A percentile compares a stretch with the other conserved stretches of the same genome.
phyloP scores from a whole-genome alignment of 1,284 basidiomycete species.

The Apiotrichum laibachii region DNA sequence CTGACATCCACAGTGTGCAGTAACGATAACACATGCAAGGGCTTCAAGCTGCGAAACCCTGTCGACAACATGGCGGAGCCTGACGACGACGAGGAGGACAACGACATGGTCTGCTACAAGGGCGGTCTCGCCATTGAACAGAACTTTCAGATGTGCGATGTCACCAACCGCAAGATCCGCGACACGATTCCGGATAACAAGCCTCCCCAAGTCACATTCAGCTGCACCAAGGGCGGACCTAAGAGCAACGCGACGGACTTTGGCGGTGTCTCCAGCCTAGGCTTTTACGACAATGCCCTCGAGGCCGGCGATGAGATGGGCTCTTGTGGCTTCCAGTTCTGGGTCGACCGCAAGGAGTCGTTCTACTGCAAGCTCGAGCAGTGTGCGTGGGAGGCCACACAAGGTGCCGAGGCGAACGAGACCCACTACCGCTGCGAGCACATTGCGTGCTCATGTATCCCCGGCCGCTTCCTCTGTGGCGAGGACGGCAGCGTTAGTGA shows the following conservation, averaged over 20 bases:
- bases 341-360: slow-evolving; percentile 88
- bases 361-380: slow-evolving; percentile 85
- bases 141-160: slow-evolving; percentile 96
- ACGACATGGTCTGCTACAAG: slow-evolving; percentile 89
- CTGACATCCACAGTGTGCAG: slow-evolving; percentile 66
- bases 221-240: slow-evolving; percentile 59
- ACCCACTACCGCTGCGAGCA: slow-evolving; percentile 76
- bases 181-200: slow-evolving; percentile 78
- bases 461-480: slow-evolving; percentile 89
- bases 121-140: slow-evolving; percentile 86
- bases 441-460: slow-evolving; percentile 86
- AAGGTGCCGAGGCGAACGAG: slow-evolving; percentile 59
- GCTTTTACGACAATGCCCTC: slow-evolving; percentile 2
- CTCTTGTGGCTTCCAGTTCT: slow-evolving; percentile 94
- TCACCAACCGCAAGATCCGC: slow-evolving; percentile 88
- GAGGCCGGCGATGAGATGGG: slow-evolving; percentile 26
- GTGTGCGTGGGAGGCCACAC: slow-evolving; percentile 47
- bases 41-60: slow-evolving; percentile 62
- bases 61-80: slow-evolving; percentile 31
- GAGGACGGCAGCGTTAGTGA: slow-evolving; percentile 89
- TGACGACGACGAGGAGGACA: slow-evolving; percentile 52
- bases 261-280: slow-evolving; percentile 5
- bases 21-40: slow-evolving; percentile 70
- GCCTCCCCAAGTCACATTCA: slow-evolving; percentile 92
- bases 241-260: slow-evolving; percentile 11